phyloP scores from a whole-genome alignment of 495 filamentous ascomycete genomes.

The Friedmanniomyces simplex region DNA sequence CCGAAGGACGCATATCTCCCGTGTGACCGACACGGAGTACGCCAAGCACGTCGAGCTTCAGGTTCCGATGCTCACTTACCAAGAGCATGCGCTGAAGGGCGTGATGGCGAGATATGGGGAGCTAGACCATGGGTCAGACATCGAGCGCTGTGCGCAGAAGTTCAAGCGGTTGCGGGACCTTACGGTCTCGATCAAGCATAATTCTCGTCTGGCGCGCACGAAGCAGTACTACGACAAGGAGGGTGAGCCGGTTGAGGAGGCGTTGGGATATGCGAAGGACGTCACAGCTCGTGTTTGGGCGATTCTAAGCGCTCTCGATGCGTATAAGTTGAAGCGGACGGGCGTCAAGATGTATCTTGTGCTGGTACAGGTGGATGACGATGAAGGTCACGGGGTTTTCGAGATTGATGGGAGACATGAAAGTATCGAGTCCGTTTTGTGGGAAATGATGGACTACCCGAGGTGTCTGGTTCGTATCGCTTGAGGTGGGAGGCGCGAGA shows the following conservation, averaged over 20 bases:
- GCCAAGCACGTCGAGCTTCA: not conserved
- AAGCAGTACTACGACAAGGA: not conserved
- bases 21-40: not conserved
- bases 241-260: not conserved
- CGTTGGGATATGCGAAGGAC: not conserved
- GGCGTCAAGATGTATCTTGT: not conserved
- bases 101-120: not conserved
- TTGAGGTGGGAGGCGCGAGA: not conserved
- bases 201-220: not conserved
- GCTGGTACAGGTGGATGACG: not conserved
- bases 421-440: not conserved
- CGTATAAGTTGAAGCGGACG: not conserved
- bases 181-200: not conserved
- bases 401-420: not conserved
- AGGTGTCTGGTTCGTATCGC: not conserved
- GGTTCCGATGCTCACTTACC: not conserved
- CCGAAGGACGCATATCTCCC: not conserved
- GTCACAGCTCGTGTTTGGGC: not conserved
- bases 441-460: not conserved
- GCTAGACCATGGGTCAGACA: no score
- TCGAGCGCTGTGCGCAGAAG: no score
- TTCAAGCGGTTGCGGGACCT: not conserved
- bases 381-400: not conserved
- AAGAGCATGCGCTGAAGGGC: not conserved
- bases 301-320: not conserved